Base-by-base conservation (phyloP, 2,329 filamentous ascomycete species). In the Pseudogymnoascus sp. region DNA sequence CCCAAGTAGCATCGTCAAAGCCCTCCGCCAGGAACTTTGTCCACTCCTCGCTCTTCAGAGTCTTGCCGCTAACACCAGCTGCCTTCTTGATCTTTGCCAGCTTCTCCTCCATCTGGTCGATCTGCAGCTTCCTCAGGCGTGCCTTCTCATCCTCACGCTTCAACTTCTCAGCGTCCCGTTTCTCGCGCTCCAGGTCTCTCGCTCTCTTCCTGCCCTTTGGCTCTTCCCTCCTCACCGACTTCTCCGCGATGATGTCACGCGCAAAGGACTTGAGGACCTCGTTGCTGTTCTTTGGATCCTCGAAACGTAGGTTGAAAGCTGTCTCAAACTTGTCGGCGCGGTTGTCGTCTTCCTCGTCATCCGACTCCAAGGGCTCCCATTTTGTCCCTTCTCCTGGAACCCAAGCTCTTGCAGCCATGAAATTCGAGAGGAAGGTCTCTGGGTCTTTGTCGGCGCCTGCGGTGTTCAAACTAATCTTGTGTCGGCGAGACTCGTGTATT, bases 271-370 rank as follows among this genome's bases (percentile, higher is more conserved):
- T 86, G 33, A 99, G 80, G 59, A 89, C 87, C 75, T 96, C 91
- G 72, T 97, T 97, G 69, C 90, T 87, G 72, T 90, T 92, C 64
- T 83, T 83, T 0, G 94, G 92, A 69, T 97, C 90, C 73, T 99
- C 94, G 71, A 99, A 99, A 35, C 94, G 89, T 76, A 97, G 78
- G 77, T 99, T 99, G 78, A 96, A 99, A 4, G 92, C 92, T 66
- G 90, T 83, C 76, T 99, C 94, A 70, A 93, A 96, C 64, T 88
- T 85, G 48, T 97, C 93, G 27, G 92, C 92, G 51, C 84, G 82
- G 29, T 84, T 81, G 31, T 90, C 85, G 44, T 90, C 79, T 58
- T 82, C 80, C 2, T 81, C 91, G 60, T 97, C 92, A 68, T 99
- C 94, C 0, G 92, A 96, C 71, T 97, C 91, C 63, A 99, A 89